Conservation (phyloP, 176 grass and related monocot species). For the Ananas comosus region DNA sequence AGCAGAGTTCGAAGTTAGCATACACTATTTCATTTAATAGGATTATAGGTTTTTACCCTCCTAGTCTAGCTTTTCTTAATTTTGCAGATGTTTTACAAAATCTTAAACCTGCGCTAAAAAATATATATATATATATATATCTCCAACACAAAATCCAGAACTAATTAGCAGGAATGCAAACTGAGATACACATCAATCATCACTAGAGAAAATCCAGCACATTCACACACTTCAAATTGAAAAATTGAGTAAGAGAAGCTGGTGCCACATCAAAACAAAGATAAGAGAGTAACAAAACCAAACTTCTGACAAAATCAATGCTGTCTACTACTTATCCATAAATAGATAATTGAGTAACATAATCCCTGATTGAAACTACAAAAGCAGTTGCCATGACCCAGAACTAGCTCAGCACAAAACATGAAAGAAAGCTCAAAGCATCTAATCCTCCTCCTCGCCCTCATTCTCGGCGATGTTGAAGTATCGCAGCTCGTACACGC, state of each 20-base stretch:
- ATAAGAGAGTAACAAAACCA: not conserved
- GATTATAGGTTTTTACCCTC: no score
- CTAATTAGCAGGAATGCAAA: no score
- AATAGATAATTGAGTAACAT: not conserved
- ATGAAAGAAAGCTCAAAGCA: not conserved
- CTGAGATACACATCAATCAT: no score
- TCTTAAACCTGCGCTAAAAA: no score
- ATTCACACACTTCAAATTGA: no score
- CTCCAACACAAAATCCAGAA: no score
- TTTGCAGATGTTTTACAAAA: no score
- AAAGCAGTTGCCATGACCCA: not conserved
- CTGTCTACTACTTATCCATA: not conserved
- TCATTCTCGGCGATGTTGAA: slow-evolving; percentile 12
- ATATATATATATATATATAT: no score
- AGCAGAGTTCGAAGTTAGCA: no score
- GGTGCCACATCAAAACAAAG: not conserved
- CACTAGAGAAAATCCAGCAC: no score
- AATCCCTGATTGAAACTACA: slow-evolving; percentile 3
- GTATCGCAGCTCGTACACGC: slow-evolving; percentile 7
- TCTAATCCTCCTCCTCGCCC: slow-evolving; percentile 7
- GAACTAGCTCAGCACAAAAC: not conserved
- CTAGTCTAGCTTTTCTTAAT: no score
- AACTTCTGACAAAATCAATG: not conserved
- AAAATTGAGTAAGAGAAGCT: not conserved
- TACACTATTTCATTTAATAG: no score